Evolutionary conservation across 2,329 filamentous ascomycete species (phyloP), one percentile per base, ranked within the genome.

Genomic region (Nigrograna mackinnonii): DNA sequence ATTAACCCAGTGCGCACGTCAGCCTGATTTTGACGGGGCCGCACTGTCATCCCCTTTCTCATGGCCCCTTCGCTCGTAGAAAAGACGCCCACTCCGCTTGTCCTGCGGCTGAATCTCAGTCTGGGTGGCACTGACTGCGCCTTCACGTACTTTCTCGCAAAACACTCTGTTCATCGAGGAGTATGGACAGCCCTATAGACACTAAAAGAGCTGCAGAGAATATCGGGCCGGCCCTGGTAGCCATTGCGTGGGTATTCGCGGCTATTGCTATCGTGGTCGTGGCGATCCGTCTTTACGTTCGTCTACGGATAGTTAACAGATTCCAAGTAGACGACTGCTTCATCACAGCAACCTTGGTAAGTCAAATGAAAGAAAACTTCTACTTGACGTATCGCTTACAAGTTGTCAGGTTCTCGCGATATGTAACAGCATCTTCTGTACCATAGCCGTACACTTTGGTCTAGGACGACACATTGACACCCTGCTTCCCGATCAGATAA

Each of bases 391-490:
- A n/a, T n/a, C n/a, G n/a, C n/a, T n/a, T n/a, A 22, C 35, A 37
- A n/a, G 13, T 31, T 18, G 17, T 9, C 17, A 39, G 37, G 37
- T 19, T 12, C 37, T 39, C 24, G 22, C 21, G 16, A n/a, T 39
- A 22, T n/a, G 37, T 2, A 39, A 39, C 37, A 39, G 37, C 24
- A 20, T 18, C 16, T 39, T 39, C 24, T 39, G 37, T 16, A 39
- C 37, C 16, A 32, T 39, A 13, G 18, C 37, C 24, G 37, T 32
- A 17, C 37, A 39, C 24, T 39, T 16, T 16, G 37, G 37, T 13
- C 22, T 39, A 4, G 37, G 37, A 14, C 37, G 16, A 16, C 31
- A 33, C 31, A 9, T 33, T 14, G 17, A 34, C 3, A 11, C 14
- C 20, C 38, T 41, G 6, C 33, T 6, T 18, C 38, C 30, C 11